phyloP scores from a whole-genome alignment of 2,329 filamentous ascomycete genomes.

The Volutella citrinella region DNA sequence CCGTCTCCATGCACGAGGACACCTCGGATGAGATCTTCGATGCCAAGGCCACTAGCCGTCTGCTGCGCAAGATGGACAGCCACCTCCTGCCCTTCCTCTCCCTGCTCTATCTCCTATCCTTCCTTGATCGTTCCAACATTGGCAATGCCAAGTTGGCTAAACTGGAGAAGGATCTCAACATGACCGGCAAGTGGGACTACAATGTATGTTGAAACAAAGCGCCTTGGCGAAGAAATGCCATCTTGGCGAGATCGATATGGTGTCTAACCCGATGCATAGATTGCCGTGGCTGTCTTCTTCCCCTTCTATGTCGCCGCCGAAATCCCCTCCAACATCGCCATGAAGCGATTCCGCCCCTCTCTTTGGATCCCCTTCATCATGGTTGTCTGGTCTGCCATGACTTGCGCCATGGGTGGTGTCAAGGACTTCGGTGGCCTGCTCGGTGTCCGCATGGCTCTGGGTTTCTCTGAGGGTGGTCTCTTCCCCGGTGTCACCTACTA shows the following conservation, averaged over 20 bases:
- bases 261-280: too few species aligned
- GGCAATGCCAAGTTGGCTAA: constrained; percentile 61
- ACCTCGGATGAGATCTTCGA: constrained; percentile 26
- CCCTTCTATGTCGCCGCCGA: constrained; percentile 52
- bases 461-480: constrained; percentile 53
- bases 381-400: constrained; percentile 46
- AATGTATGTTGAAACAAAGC: constrained; percentile 22
- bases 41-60: constrained; percentile 40
- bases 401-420: constrained; percentile 52
- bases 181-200: constrained; percentile 33
- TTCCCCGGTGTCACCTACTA: constrained; percentile 63
- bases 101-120: constrained; percentile 56
- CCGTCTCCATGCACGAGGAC: constrained; percentile 23
- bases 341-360: constrained; percentile 51
- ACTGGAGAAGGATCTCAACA: constrained; percentile 34
- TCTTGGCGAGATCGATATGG: too few species aligned
- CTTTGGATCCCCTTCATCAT: constrained; percentile 53
- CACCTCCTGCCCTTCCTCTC: constrained; percentile 58
- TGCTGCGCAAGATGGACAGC: constrained; percentile 52
- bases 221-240: too few species aligned
- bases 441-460: constrained; percentile 43
- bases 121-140: constrained; percentile 40
- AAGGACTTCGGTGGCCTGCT: constrained; percentile 48
- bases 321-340: constrained; percentile 55
- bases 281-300: constrained; percentile 50